These are phyloP conservation scores for Pleoardoris graminearum DNA, from an alignment of 2,329 filamentous ascomycete species.

Conservation along the genomic window DNA sequence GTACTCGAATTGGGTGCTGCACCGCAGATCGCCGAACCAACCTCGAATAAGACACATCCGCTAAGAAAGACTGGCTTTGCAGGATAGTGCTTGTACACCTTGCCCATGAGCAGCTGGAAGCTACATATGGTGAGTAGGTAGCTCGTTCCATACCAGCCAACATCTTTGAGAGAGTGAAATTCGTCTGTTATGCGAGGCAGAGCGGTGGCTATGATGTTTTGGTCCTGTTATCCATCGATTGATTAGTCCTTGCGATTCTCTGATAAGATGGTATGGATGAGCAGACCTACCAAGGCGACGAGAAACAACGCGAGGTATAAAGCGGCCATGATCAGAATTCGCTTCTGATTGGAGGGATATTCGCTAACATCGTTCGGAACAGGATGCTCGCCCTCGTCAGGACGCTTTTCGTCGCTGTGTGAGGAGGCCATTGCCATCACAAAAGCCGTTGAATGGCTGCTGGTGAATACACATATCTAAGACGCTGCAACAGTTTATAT, in stretches of 20 bases:
- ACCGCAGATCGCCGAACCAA: conserved; percentile 46
- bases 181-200: conserved; percentile 34
- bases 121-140: conserved; percentile 52
- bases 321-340: not conserved
- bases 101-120: conserved; percentile 54
- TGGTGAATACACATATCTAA: not conserved
- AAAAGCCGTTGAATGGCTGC: not conserved
- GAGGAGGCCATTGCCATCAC: not conserved
- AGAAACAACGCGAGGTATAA: not conserved
- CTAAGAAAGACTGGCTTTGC: conserved; percentile 45
- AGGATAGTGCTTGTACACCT: conserved; percentile 52
- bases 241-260: not conserved
- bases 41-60: conserved; percentile 49
- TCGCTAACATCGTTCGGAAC: not conserved
- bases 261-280: not conserved
- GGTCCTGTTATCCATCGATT: not conserved
- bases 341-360: not conserved
- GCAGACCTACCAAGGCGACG: not conserved
- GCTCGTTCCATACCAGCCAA: conserved; percentile 37
- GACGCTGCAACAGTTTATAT: not conserved
- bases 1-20: conserved; percentile 48
- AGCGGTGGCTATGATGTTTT: conserved; percentile 8
- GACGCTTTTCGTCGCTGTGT: not conserved
- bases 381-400: not conserved
- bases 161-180: conserved; percentile 31